Base-by-base conservation (phyloP, 495 filamentous ascomycete genomes). In the Ascodesmis nigricans region DNA sequence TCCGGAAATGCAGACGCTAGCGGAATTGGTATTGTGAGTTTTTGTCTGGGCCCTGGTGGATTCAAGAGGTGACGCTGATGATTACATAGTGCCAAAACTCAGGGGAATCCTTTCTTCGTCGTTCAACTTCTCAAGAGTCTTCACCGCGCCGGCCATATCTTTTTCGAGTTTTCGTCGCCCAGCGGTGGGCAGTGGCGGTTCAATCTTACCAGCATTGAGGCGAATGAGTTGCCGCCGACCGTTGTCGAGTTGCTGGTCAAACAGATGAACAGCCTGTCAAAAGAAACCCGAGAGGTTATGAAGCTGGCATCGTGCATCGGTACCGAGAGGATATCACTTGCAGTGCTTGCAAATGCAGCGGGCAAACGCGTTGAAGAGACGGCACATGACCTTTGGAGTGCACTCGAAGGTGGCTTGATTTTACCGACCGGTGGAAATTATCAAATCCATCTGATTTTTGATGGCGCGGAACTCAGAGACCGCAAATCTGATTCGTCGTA, bases 101-200 rank as follows among this genome's bases (percentile, higher is more conserved):
- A 42, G 13, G 48, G 48, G 7, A 52, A 52, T 28, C 48, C 48
- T 19, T 52, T 52, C 28, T 52, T 52, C 34, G 48, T 52, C 17
- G 43, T 50, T 31, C 48, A 52, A 21, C 34, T 52, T 23, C 25
- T 52, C 24, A 51, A 51, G 27, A 47, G 43, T 21, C 34, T 52
- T 8, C 43, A 52, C 11, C 45, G 47, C 11, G 48, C 39, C 9
- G 44, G 44, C 16, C 34, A 52, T 33, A 52, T 52, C 28, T 33
- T 32, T 7, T 52, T 52, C 29, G 48, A 52, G 35, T 52, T 52
- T 18, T 15, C 9, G 43, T 33, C 5, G 40, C 23, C 13, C 44
- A 49, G 30, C 23, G 23, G 23, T 6, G 44, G 38, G 16, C 39
- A 51, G 30, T 52, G 48, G 48, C 38, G 48, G 16, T 52, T 52